Base-by-base conservation (phyloP, 306 rosid species). In the Erythrophleum fordii region DNA sequence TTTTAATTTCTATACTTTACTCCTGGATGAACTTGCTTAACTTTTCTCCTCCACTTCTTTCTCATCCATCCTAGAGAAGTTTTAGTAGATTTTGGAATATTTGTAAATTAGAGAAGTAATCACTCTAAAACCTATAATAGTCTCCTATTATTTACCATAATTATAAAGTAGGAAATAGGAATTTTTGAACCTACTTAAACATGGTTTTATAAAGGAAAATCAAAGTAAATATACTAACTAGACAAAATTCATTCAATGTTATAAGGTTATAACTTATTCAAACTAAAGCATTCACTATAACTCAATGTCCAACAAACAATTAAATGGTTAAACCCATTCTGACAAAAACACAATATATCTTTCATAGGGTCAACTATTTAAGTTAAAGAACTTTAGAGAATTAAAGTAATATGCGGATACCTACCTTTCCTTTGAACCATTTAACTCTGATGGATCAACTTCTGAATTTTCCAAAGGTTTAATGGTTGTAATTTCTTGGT, bases 391-490 rank as follows among this genome's bases (percentile, higher is more conserved):
- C n/a, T n/a, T n/a, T 20, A 28, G 48, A 31, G 67, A 17, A 22
- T 11, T 77, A 60, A 77, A 72, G 76, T 41, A 77, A 72, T 42
- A 34, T 14, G 58, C 29, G 29, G 26, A 71, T 52, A 64, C 34
- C 66, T 83, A 91, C 99, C 95, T 93, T 89, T 86, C 93, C 85
- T 89, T 91, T 76, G 89, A 89, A 76, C 88, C 85, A 73, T 91
- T 97, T 76, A 88, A 89, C 81, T 93, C 97, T 0, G 90, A 89
- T 42, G 87, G 82, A 78, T 96, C 97, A 84, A 83, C 90, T 85
- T 93, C 98, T 0, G 97, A 92, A 80, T 92, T 97, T 49, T 93
- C 92, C 88, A 90, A 73, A 78, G 88, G 79, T 73, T 96, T 97
- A 39, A 85, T 88, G 60, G n/a, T n/a, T n/a, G n/a, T n/a, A n/a